A percentile compares a stretch with the other conserved stretches of the same genome.
Evolutionary conservation across 129 eudicot species (phyloP).

Genomic region (Flaveria robusta): DNA sequence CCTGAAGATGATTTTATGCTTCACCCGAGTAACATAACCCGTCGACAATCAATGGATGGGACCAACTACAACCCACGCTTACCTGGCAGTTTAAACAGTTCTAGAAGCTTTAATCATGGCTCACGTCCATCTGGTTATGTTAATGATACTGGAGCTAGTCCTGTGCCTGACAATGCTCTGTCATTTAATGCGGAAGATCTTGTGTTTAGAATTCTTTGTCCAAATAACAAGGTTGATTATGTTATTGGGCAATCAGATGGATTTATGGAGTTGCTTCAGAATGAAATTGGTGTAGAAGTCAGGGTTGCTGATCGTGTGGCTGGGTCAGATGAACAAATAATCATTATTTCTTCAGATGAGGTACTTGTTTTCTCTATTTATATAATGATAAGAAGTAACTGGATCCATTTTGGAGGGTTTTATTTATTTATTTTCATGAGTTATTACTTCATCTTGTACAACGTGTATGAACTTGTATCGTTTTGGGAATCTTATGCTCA

Average conservation of each 20-base stretch:
- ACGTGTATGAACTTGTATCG: slow-evolving; percentile 9
- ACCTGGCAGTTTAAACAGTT: slow-evolving; percentile 44
- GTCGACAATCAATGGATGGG: slow-evolving; percentile 61
- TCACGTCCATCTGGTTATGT: slow-evolving; percentile 56
- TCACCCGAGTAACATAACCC: slow-evolving; percentile 51
- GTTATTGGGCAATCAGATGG: slow-evolving; percentile 92
- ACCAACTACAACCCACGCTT: slow-evolving; percentile 61
- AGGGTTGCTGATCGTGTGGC: slow-evolving; percentile 67
- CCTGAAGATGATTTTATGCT: slow-evolving; percentile 77
- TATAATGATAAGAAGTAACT: slow-evolving; percentile 9
- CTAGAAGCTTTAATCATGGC: slow-evolving; percentile 59
- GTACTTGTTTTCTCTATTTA: slow-evolving; percentile 45
- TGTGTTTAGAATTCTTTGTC: slow-evolving; percentile 93
- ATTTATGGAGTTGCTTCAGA: slow-evolving; percentile 82
- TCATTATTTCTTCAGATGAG: slow-evolving; percentile 85
- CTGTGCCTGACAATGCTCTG: slow-evolving; percentile 55
- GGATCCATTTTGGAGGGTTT: not conserved
- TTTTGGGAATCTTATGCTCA: slow-evolving; percentile 13
- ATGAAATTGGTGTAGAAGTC: slow-evolving; percentile 92
- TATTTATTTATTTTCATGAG: not conserved
- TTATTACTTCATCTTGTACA: slow-evolving; percentile 12
- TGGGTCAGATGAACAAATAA: slow-evolving; percentile 81
- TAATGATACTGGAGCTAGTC: slow-evolving; percentile 54
- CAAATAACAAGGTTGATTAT: slow-evolving; percentile 66
- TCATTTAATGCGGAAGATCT: slow-evolving; percentile 61